Base-by-base conservation (phyloP, 2,329 filamentous ascomycete genomes). In the Ciborinia camelliae region DNA sequence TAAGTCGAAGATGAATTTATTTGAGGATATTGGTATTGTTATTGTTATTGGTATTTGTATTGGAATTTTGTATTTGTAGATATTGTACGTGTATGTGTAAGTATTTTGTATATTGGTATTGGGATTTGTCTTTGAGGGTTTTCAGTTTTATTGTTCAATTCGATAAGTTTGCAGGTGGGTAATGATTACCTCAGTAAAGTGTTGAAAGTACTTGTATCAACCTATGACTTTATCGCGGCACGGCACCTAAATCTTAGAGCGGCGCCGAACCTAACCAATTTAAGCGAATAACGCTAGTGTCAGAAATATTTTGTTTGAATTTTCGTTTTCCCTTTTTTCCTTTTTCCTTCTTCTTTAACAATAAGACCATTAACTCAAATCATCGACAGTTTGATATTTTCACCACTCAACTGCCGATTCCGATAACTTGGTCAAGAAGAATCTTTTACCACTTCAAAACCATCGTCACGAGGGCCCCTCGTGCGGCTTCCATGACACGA, bases 311-410 rank as follows among this genome's bases (percentile, higher is more conserved):
- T 59, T 67, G 54, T 57, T 66, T 59, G 58, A 51, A 45, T 37
- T 68, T 65, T 68, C 67, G 37, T 18, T n/a, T 51, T 39, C 3
- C 35, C 37, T 1, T 68, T 57, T 67, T 68, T 65, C 71, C 69
- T 68, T 70, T 67, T 73, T 75, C 62, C 61, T 74, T 75, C 74
- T 76, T 77, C 77, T 75, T 75, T 72, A 73, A 78, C 78, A 77
- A 74, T 79, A 82, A 84, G 86, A 89, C 87, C 86, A 86, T 83
- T 82, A 82, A 86, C 83, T 89, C 86, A 89, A 89, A 90, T 88
- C 84, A 86, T 87, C 84, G 83, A 81, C 85, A 84, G 83, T 81
- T 82, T 77, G 81, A 81, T 72, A 69, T 65, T 70, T 75, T 73
- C 75, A 32, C 79, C 72, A 86, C 82, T 85, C 83, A 81, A 81